Evolutionary conservation across 2,329 filamentous ascomycete species (phyloP).

Genomic region (Fusarium annulatum): DNA sequence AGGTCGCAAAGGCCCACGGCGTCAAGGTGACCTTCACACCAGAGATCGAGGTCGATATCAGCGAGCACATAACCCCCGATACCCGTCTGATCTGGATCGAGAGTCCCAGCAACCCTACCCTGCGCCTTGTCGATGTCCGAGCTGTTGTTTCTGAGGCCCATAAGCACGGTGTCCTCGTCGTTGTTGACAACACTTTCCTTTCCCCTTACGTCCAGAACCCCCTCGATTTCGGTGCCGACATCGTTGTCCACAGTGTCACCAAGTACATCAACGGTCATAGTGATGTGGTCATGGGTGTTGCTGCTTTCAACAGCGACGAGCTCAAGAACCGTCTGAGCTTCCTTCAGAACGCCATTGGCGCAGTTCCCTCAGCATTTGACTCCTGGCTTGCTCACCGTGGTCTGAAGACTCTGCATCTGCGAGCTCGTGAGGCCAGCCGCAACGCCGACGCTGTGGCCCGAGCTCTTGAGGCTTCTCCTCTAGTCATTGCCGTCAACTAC

Average conservation of each 20-base stretch:
- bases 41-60: slow-evolving; percentile 88
- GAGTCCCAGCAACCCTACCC: slow-evolving; percentile 91
- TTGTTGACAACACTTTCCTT: slow-evolving; percentile 99
- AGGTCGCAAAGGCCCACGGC: slow-evolving; percentile 93
- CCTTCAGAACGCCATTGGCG: slow-evolving; percentile 97
- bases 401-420: slow-evolving; percentile 94
- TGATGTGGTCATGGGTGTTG: slow-evolving; percentile 97
- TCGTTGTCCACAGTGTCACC: slow-evolving; percentile 96
- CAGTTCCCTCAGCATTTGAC: slow-evolving; percentile 94
- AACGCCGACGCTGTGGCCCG: slow-evolving; percentile 84
- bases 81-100: slow-evolving; percentile 98
- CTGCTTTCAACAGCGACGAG: slow-evolving; percentile 89
- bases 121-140: slow-evolving; percentile 91
- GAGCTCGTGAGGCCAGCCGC: slow-evolving; percentile 82
- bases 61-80: slow-evolving; percentile 83
- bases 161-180: slow-evolving; percentile 87
- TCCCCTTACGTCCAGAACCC: slow-evolving; percentile 98
- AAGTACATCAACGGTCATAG: slow-evolving; percentile 99
- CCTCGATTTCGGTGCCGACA: slow-evolving; percentile 92
- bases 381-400: slow-evolving; percentile 98
- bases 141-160: slow-evolving; percentile 87
- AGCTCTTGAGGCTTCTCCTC: slow-evolving; percentile 80
- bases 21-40: slow-evolving; percentile 95
- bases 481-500: slow-evolving; percentile 94
- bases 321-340: slow-evolving; percentile 84